Base-by-base conservation (phyloP, 2,329 filamentous ascomycete species). In the Penicillium sp. region DNA sequence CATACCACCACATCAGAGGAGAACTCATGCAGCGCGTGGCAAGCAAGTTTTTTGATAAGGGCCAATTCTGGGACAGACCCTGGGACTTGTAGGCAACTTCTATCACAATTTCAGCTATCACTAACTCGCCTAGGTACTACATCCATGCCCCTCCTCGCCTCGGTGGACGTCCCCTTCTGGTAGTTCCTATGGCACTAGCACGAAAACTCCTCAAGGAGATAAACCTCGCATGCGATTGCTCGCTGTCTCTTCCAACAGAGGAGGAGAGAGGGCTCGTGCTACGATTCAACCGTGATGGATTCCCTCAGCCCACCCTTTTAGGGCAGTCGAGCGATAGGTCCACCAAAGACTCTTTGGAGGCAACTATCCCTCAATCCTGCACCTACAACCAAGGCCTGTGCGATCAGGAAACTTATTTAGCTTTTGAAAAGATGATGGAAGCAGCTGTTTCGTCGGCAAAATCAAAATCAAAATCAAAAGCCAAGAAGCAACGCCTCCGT, bases 41-140 rank as follows among this genome's bases (percentile, higher is more conserved):
- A 5, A 67, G 70, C 38, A 66, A 59, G 8, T 82, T 79, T 64
- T 83, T 82, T 59, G 75, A 76, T 19, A 64, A 61, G 6, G 78
- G 76, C 2, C 75, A 81, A 56, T 80, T 83, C 66, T 86, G 85
- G 69, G 76, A 80, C 2, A 83, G 86, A 62, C 71, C 80, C 11
- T 97, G 93, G 93, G 88, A 94, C 65, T 79, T 96, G 91, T 95
- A 82, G 83, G 89, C 83, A 4, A 51, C 49, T 17, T 5, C 35
- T 56, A 38, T 7, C 21, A 46, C 7, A 48, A 21, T 15, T 19
- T 17, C 30, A 29, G 2, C 15, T 19, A 19, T 13, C 26, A 11
- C 41, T 21, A 56, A 59, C 50, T 48, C 8, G 29, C 31, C 7
- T 55, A 91, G 90, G 58, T 92, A 89, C 75, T 93, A 91, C 73